Base-by-base conservation (phyloP, 345 rosid genomes). In the Firmiana major region DNA sequence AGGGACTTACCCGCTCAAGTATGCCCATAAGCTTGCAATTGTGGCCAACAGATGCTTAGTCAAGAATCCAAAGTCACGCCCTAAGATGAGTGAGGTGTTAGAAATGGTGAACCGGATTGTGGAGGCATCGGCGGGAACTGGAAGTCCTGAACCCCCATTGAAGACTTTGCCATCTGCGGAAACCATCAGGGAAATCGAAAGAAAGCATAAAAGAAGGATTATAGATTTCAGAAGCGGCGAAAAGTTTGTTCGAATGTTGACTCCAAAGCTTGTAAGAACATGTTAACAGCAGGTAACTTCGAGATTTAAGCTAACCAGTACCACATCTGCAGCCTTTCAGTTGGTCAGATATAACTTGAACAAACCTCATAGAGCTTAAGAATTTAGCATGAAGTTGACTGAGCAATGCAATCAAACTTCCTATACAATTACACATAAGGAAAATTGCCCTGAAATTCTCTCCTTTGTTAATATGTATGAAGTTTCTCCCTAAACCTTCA, bases 21-120 rank as follows among this genome's bases (percentile, higher is more conserved):
- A 93, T 3, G 95, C 86, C 26, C 86, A 84, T 75, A 89, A 80
- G 91, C 90, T 94, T 63, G 82, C 97, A 0, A 84, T 31, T 12
- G 79, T 93, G 65, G 98, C 97, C 60, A 94, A 93, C 85, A 79
- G 84, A 71, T 93, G 98, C 88, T 79, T 93, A 81, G 83, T 86
- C 51, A 88, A 85, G 79, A 89, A 90, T 75, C 87, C 92, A 38
- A 94, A 93, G 83, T 70, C 86, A 46, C 93, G 98, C 46, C 99
- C 98, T 19, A 88, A 86, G 89, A 94, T 94, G 99, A 93, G 97
- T 53, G 93, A 93, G 83, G 99, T 93, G 76, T 80, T 94, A 82
- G 89, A 85, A 78, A 85, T 87, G 95, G 84, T 93, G 78, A 88
- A 68, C 48, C 73, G 66, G 79, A 86, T 93, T 57, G 86, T 79